Conservation (phyloP, 2,329 filamentous ascomycete genomes). For the Aureobasidium namibiae region DNA sequence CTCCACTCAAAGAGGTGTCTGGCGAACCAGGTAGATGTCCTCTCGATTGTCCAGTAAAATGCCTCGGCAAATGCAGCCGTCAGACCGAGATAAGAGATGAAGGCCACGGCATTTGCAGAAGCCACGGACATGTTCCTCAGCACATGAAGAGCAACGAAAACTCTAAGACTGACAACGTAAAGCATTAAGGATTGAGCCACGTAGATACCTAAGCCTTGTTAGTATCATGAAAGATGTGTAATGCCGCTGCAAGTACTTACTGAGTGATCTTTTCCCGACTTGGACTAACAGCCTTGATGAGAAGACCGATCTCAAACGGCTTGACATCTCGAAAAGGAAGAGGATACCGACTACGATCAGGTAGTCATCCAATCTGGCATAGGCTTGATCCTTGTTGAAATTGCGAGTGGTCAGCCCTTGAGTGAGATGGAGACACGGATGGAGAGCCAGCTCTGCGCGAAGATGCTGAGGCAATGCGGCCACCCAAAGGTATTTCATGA, state of each 20-base stretch:
- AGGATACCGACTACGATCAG: slow-evolving; percentile 23
- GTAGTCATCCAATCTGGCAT: slow-evolving; percentile 23
- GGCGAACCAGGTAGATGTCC: not conserved
- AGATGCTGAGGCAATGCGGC: slow-evolving; percentile 19
- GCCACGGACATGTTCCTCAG: not conserved
- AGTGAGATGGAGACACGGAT: slow-evolving; percentile 22
- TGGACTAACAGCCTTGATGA: slow-evolving; percentile 20
- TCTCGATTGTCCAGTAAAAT: not conserved
- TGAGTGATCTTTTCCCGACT: slow-evolving; percentile 23
- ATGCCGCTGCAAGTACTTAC: slow-evolving; percentile 14
- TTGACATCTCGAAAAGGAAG: slow-evolving; percentile 19
- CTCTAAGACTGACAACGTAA: not conserved
- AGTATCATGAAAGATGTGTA: not conserved
- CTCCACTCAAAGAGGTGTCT: not conserved
- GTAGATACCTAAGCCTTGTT: not conserved
- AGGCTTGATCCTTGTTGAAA: slow-evolving; percentile 19
- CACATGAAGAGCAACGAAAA: not conserved
- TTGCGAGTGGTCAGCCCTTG: slow-evolving; percentile 15
- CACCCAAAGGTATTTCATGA: slow-evolving; percentile 22
- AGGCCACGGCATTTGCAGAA: not conserved
- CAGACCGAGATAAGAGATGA: not conserved
- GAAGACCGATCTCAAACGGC: slow-evolving; percentile 15
- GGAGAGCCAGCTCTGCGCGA: slow-evolving; percentile 21
- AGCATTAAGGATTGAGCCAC: not conserved
- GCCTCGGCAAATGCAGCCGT: not conserved